Conservation (phyloP, 768 basidiomycete species). For the Dioszegia crocea region DNA sequence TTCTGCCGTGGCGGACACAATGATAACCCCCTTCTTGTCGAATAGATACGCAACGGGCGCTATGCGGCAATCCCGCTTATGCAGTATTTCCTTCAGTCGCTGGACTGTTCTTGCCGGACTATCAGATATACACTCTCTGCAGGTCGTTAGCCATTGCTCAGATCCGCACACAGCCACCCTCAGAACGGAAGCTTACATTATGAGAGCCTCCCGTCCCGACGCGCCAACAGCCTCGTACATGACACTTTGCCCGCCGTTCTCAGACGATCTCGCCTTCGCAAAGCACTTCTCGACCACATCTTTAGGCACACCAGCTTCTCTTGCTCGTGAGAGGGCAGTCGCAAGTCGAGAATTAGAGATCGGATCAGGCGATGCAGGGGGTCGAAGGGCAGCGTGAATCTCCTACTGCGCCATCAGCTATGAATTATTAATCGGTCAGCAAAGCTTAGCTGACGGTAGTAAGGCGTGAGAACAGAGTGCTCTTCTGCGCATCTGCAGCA, state of each 20-base stretch:
- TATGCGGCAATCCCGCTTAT: constrained; percentile 36
- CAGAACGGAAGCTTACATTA: too few relatives aligned
- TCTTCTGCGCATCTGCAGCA: constrained; percentile 39
- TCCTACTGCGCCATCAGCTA: constrained; percentile 25
- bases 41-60: constrained; percentile 43
- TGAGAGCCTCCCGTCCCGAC: constrained; percentile 41
- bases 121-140: constrained; percentile 43
- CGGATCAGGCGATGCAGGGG: constrained; percentile 38
- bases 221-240: constrained; percentile 45
- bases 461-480: constrained; percentile 32
- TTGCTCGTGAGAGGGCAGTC: constrained; percentile 36
- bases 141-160: not conserved
- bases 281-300: constrained; percentile 39
- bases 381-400: constrained; percentile 35
- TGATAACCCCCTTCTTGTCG: constrained; percentile 43
- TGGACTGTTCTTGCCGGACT: constrained; percentile 35
- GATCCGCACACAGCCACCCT: too few relatives aligned
- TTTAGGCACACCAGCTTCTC: constrained; percentile 40
- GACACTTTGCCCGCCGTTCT: constrained; percentile 38
- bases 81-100: constrained; percentile 37
- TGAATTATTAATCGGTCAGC: too few relatives aligned
- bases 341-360: constrained; percentile 35
- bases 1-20: constrained; percentile 13
- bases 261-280: constrained; percentile 28
- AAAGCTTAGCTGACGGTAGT: constrained; percentile 23